Base-by-base conservation (phyloP, 2,329 filamentous ascomycete species). In the Pseudogymnoascus sp. region DNA sequence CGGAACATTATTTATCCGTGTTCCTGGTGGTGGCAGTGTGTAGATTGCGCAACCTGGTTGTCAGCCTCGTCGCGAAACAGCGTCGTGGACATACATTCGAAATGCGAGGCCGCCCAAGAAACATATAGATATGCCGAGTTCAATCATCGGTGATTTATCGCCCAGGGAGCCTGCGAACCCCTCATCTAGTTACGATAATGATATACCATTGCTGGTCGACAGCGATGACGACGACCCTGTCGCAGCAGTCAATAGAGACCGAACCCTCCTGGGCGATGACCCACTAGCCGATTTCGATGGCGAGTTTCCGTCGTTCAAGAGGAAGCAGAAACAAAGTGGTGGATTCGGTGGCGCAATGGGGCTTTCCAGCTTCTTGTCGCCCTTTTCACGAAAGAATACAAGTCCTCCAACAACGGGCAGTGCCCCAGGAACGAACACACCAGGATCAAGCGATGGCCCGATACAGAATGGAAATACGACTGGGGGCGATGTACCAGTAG, bases 291-390 rank as follows among this genome's bases (percentile, higher is more conserved):
- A 78, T 60, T 76, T 79, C 46, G 71, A 83, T 35, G 75, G 77
- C 62, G 78, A 83, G 59, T 78, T 81, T 29, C 76, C 89, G 62
- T 88, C 88, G 35, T 91, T 91, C 77, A 91, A 90, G 78, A 86
- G 88, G 71, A 88, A 84, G 67, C 82, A 84, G 68, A 88, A 80
- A 65, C 68, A 68, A 29, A 63, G 67, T 17, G 64, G 61, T 60
- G 59, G 59, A 11, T 10, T 60, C 3, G 23, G 15, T 17, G 26
- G 35, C n/a, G 40, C 59, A n/a, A 38, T 60, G 59, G 59, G 59
- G 17, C 21, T 60, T 7, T 68, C 64, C 38, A 65, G 64, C 29
- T 72, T 73, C 59, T 60, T 75, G 29, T 69, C 71, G 23, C 67
- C 67, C 13, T 65, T 72, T 26, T 65, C 71, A 17, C 67, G 66